Evolutionary conservation across 768 basidiomycete species (phyloP).

Genomic region (Cubamyces sp.): DNA sequence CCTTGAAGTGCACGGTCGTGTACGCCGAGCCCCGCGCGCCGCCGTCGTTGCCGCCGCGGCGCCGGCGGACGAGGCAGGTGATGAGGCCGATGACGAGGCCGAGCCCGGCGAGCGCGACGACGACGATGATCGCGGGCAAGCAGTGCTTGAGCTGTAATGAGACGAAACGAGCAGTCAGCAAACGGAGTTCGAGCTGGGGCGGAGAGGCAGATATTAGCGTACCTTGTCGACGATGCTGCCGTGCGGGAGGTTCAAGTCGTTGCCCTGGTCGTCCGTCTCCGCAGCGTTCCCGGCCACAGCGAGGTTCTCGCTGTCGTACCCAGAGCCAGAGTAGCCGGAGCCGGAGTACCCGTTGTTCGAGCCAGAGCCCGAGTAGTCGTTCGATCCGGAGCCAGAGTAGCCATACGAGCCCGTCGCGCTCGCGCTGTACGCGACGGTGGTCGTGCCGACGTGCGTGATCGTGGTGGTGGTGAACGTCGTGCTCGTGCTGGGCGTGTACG

Average conservation of each 20-base stretch:
- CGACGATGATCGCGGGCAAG: conserved; percentile 25
- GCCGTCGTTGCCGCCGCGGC: conserved; percentile 1
- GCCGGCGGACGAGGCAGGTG: conserved; percentile 16
- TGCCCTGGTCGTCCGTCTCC: conserved; percentile 15
- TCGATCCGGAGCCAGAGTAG: background rate
- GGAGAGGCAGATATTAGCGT: background rate
- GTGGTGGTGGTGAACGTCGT: conserved; percentile 12
- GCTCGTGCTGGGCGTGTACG: conserved; percentile 9
- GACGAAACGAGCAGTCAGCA: background rate
- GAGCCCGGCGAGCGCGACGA: conserved; percentile 12
- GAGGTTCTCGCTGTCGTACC: conserved; percentile 1
- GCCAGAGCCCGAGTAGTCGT: background rate
- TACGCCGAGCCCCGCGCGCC: conserved; percentile 19
- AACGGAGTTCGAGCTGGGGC: too few relatives aligned
- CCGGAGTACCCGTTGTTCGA: conserved; percentile 1
- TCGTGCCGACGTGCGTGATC: conserved; percentile 7
- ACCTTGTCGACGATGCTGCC: conserved; percentile 13
- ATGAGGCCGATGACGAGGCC: conserved; percentile 18
- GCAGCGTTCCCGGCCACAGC: conserved; percentile 16
- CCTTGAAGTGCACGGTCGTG: conserved; percentile 18
- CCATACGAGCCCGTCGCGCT: conserved; percentile 1
- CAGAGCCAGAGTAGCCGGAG: conserved; percentile 3
- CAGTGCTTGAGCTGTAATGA: conserved; percentile 6
- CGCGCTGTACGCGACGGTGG: conserved; percentile 14
- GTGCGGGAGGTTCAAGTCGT: conserved; percentile 19